Evolutionary conservation across 352 stramenopile species (phyloP).

Genomic region (Globisporangium cederbergense): DNA sequence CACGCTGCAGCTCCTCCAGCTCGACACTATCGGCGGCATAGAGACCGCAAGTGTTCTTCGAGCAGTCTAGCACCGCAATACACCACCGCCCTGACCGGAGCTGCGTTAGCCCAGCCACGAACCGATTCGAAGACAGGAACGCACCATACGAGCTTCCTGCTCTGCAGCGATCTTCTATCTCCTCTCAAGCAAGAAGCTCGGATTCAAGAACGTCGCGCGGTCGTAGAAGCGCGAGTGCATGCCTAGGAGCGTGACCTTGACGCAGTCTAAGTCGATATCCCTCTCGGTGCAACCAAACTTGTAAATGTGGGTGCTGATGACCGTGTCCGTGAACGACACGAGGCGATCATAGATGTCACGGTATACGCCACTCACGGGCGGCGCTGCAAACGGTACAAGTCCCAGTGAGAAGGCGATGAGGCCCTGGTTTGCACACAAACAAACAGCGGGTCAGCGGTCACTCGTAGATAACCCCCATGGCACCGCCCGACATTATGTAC

Average conservation of each 20-base stretch:
- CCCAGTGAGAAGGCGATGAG: neutral
- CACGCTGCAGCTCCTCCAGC: neutral
- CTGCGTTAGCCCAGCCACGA: neutral
- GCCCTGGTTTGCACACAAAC: neutral
- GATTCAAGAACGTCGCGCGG: conserved; percentile 2
- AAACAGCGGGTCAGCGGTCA: neutral
- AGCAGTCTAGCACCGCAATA: neutral
- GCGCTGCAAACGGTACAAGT: neutral
- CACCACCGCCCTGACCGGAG: conserved; percentile 5
- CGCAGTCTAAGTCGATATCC: conserved; percentile 10
- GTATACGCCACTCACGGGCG: neutral
- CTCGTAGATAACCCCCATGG: neutral
- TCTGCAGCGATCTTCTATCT: neutral
- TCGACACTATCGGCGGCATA: neutral
- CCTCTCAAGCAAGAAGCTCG: conserved; percentile 4
- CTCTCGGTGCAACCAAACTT: neutral
- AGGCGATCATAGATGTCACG: neutral
- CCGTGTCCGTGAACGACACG: conserved; percentile 10
- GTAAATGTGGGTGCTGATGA: neutral
- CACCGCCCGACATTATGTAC: neutral
- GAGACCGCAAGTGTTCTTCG: neutral
- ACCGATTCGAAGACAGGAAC: conserved; percentile 5
- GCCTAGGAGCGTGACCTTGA: conserved; percentile 4
- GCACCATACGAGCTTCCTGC: conserved; percentile 2
- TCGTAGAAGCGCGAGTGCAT: conserved; percentile 6